A percentile compares a stretch with the other conserved stretches of the same genome.
These are phyloP conservation scores for Apiospora koreana DNA, from an alignment of 2,329 filamentous ascomycete species.

Conservation along the genomic window DNA sequence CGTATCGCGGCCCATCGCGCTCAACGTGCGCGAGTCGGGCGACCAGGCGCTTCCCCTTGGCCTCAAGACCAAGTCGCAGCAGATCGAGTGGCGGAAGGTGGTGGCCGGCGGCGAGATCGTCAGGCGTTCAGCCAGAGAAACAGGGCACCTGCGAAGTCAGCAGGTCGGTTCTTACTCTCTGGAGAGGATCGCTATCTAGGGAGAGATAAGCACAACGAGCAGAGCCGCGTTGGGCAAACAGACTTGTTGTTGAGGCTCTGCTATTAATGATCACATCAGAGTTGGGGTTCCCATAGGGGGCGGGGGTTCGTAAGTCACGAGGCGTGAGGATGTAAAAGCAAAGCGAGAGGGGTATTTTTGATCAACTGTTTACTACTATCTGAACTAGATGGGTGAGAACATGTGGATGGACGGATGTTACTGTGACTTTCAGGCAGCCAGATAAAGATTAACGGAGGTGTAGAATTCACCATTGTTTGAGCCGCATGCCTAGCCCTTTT, in stretches of 20 bases:
- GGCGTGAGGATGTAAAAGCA: background rate
- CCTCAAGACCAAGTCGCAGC: slow-evolving; percentile 57
- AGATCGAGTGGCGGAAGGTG: slow-evolving; percentile 58
- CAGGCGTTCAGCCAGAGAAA: slow-evolving; percentile 69
- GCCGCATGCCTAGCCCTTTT: background rate
- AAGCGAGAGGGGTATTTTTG: background rate
- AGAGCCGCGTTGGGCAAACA: background rate
- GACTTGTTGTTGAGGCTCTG: background rate
- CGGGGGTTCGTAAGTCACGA: background rate
- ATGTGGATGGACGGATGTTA: background rate
- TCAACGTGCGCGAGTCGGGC: slow-evolving; percentile 46
- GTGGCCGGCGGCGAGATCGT: slow-evolving; percentile 70
- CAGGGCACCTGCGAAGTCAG: slow-evolving; percentile 75
- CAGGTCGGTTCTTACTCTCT: slow-evolving; percentile 81
- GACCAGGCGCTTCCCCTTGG: slow-evolving; percentile 67
- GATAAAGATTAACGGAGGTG: background rate
- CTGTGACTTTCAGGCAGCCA: background rate
- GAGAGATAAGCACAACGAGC: background rate
- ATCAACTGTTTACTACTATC: background rate
- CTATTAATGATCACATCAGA: background rate
- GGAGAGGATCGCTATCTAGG: slow-evolving; percentile 70
- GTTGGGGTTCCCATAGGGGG: no score
- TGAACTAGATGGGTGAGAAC: background rate
- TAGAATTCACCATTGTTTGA: background rate
- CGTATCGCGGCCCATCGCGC: slow-evolving; percentile 45